These are phyloP conservation scores for Raffaelea ambrosiae DNA, from an alignment of 2,329 filamentous ascomycete genomes.

Conservation along the genomic window DNA sequence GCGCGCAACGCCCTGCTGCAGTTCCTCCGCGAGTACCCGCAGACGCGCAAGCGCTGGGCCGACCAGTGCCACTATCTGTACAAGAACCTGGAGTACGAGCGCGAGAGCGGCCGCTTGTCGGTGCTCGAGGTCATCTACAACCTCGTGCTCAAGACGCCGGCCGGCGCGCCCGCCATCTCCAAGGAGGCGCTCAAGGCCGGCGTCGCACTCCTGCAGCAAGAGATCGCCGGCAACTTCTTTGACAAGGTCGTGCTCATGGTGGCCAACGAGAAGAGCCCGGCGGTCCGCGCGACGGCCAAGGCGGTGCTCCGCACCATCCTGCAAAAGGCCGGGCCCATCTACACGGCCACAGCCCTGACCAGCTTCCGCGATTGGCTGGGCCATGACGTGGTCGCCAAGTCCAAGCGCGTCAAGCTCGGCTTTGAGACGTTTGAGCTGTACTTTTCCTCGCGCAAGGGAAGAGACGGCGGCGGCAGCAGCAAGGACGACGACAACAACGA, in stretches of 20 bases:
- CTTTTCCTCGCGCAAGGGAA: constrained; percentile 49
- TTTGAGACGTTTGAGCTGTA: constrained; percentile 78
- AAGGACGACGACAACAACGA: neutral
- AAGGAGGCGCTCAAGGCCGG: neutral
- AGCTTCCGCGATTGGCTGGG: constrained; percentile 69
- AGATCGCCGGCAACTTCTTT: constrained; percentile 75
- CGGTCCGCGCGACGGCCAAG: constrained; percentile 75
- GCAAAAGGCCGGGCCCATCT: constrained; percentile 64
- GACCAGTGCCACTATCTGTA: constrained; percentile 86
- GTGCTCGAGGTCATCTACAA: constrained; percentile 88
- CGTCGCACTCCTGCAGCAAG: constrained; percentile 65
- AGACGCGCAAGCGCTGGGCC: constrained; percentile 78
- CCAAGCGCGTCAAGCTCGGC: constrained; percentile 61
- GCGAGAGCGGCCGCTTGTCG: constrained; percentile 80
- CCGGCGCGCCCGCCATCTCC: constrained; percentile 3
- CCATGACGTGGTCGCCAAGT: constrained; percentile 55
- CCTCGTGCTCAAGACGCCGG: constrained; percentile 72
- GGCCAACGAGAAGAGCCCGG: constrained; percentile 78
- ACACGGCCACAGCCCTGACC: constrained; percentile 59
- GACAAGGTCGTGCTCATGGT: constrained; percentile 77
- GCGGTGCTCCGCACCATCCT: constrained; percentile 76
- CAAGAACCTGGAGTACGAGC: constrained; percentile 75
- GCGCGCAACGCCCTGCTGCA: constrained; percentile 87
- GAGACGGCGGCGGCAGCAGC: constrained; percentile 32
- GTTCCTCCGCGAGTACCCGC: constrained; percentile 89